Conservation (phyloP, 345 rosid species). For the Iberis pinnata region DNA sequence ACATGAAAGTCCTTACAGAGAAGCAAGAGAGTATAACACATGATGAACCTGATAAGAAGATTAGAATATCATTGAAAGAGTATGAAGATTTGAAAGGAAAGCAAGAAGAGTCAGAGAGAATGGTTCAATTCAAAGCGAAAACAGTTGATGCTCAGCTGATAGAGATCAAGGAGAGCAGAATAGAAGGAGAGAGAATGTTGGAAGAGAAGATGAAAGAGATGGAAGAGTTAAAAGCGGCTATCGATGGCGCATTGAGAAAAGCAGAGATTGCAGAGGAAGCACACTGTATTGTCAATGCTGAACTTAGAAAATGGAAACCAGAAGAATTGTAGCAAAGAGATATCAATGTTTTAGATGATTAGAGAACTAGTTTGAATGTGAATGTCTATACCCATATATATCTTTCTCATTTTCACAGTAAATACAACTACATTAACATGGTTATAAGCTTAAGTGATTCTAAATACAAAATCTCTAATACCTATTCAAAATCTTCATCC, state of each 20-base stretch:
- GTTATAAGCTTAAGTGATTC: no score
- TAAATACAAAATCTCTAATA: slow-evolving; percentile 9
- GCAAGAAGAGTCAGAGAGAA: slow-evolving; percentile 40
- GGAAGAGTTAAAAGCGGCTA: slow-evolving; percentile 51
- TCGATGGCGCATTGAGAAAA: slow-evolving; percentile 59
- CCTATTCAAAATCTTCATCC: slow-evolving; percentile 11
- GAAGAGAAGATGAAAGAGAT: slow-evolving; percentile 50
- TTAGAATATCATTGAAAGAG: slow-evolving; percentile 49
- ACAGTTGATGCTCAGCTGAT: slow-evolving; percentile 45
- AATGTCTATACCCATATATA: no score
- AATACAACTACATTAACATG: no score
- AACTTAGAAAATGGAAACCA: slow-evolving; percentile 58
- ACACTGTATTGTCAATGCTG: slow-evolving; percentile 48
- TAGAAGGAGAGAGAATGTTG: slow-evolving; percentile 38
- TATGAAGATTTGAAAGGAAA: slow-evolving; percentile 47
- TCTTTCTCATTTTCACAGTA: no score
- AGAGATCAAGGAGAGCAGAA: slow-evolving; percentile 38
- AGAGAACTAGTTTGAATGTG: slow-evolving; percentile 13
- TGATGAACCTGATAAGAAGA: slow-evolving; percentile 33
- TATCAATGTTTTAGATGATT: slow-evolving; percentile 15
- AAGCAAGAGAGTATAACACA: slow-evolving; percentile 20
- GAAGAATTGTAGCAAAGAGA: slow-evolving; percentile 21
- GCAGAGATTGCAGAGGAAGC: slow-evolving; percentile 71
- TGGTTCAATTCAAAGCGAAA: slow-evolving; percentile 46
- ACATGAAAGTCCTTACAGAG: slow-evolving; percentile 42